Conservation (phyloP, 495 filamentous ascomycete genomes). For the Daldinia childiae region DNA sequence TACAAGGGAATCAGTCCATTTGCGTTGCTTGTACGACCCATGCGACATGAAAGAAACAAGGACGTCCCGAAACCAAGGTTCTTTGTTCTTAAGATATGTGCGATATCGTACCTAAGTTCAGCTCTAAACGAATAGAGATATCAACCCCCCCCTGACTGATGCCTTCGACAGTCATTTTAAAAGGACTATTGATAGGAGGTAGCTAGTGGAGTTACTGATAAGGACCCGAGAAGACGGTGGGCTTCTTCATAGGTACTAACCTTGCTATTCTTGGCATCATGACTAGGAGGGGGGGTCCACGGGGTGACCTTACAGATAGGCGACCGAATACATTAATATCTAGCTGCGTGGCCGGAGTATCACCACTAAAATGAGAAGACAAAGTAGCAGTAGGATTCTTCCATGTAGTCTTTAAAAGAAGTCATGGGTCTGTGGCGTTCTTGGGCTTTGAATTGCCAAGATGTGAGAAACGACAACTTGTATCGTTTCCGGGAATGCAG, state of each 20-base stretch:
- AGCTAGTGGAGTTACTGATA: constrained; percentile 41
- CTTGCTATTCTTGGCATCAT: constrained; percentile 30
- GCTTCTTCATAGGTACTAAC: constrained; percentile 14
- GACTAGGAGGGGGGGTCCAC: constrained; percentile 23
- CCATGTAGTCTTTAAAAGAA: constrained; percentile 18
- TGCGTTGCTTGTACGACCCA: constrained; percentile 15
- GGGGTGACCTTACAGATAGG: constrained; percentile 7
- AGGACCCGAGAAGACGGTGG: constrained; percentile 35
- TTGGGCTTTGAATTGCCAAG: constrained; percentile 12
- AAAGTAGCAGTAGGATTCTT: constrained; percentile 22
- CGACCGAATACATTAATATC: constrained; percentile 11
- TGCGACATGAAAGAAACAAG: constrained; percentile 11
- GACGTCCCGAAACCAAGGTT: constrained; percentile 28
- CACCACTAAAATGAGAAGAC: constrained; percentile 34
- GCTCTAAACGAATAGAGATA: constrained; percentile 9
- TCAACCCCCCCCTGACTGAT: constrained; percentile 10
- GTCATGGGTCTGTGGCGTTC: not conserved
- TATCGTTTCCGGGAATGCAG: constrained; percentile 2
- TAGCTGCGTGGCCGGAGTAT: constrained; percentile 35
- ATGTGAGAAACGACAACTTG: not conserved
- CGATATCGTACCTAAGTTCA: not conserved
- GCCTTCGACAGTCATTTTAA: constrained; percentile 29
- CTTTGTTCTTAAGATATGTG: constrained; percentile 15
- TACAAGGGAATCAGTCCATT: constrained; percentile 12
- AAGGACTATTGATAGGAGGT: constrained; percentile 14